Conservation (phyloP, 2,329 filamentous ascomycete species). For the Pseudogymnoascus sp. region DNA sequence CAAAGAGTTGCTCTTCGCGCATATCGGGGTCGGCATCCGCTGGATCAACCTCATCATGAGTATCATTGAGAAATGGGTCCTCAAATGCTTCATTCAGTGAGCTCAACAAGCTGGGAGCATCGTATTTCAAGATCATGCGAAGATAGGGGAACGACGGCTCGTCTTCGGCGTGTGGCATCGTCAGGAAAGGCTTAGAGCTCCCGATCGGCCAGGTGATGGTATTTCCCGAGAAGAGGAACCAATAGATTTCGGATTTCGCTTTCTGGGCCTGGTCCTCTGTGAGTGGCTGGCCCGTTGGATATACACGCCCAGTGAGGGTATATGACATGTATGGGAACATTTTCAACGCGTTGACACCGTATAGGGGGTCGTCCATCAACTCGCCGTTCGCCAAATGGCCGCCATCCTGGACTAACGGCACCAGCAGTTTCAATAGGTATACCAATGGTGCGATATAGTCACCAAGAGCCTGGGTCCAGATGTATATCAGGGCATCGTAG, state of each 20-base stretch:
- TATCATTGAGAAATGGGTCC: conserved; percentile 83
- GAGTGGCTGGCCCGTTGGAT: conserved; percentile 74
- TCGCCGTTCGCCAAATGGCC: conserved; percentile 45
- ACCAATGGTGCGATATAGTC: conserved; percentile 90
- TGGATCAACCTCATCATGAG: conserved; percentile 53
- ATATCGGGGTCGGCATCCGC: conserved; percentile 42
- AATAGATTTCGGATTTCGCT: conserved; percentile 84
- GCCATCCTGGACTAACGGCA: conserved; percentile 49
- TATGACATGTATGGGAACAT: conserved; percentile 94
- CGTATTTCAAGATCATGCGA: conserved; percentile 75
- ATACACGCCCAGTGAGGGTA: conserved; percentile 79
- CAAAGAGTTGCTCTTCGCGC: conserved; percentile 59
- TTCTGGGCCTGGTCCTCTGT: conserved; percentile 61
- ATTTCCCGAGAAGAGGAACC: conserved; percentile 85
- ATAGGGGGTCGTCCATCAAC: conserved; percentile 51
- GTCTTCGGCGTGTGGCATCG: conserved; percentile 44
- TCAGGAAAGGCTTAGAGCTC: conserved; percentile 52
- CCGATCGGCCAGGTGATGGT: conserved; percentile 67
- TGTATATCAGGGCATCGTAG: conserved; percentile 92
- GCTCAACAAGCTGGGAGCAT: conserved; percentile 87
- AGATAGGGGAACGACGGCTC: conserved; percentile 82
- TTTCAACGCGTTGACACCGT: conserved; percentile 70
- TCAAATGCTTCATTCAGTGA: conserved; percentile 97
- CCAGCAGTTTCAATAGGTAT: conserved; percentile 67
- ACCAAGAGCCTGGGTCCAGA: conserved; percentile 85